These are phyloP conservation scores for Cyclocybe aegerita DNA, from an alignment of 768 basidiomycete genomes.

Conservation along the genomic window DNA sequence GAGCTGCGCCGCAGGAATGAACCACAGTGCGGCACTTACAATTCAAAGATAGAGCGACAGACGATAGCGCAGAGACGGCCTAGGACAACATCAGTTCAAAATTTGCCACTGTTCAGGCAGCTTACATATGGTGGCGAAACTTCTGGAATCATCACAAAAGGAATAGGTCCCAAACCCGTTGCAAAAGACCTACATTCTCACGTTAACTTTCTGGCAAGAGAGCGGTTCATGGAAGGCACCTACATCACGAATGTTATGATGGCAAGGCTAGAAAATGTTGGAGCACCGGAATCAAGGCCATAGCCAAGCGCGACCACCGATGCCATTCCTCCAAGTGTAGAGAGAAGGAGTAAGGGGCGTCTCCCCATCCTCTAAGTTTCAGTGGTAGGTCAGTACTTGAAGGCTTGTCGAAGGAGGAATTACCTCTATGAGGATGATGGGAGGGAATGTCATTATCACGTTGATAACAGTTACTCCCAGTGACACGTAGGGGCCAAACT, in stretches of 20 bases:
- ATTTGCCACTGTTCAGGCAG: background rate
- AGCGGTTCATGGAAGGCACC: background rate
- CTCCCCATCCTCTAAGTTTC: slow-evolving; percentile 65
- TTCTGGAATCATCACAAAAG: slow-evolving; percentile 91
- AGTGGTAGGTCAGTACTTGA: slow-evolving; percentile 7
- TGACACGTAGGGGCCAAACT: slow-evolving; percentile 79
- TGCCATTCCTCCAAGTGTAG: slow-evolving; percentile 61
- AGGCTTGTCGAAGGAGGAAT: slow-evolving; percentile 11
- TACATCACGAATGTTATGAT: slow-evolving; percentile 83
- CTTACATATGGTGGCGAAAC: slow-evolving; percentile 79
- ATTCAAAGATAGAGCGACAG: slow-evolving; percentile 70
- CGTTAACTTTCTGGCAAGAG: background rate
- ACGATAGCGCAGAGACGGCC: slow-evolving; percentile 82
- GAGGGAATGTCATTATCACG: slow-evolving; percentile 80
- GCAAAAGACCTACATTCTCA: slow-evolving; percentile 69
- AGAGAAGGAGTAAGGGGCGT: slow-evolving; percentile 63
- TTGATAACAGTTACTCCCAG: slow-evolving; percentile 85
- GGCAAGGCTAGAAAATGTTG: slow-evolving; percentile 65
- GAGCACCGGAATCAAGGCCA: slow-evolving; percentile 62
- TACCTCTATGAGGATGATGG: slow-evolving; percentile 86
- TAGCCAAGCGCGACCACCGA: slow-evolving; percentile 70
- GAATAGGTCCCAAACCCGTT: slow-evolving; percentile 86
- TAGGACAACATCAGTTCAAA: slow-evolving; percentile 22
- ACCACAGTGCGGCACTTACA: slow-evolving; percentile 41
- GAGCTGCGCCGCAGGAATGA: background rate